Evolutionary conservation across 1,284 basidiomycete genomes (phyloP).

Genomic region (Puccinia polysora): DNA sequence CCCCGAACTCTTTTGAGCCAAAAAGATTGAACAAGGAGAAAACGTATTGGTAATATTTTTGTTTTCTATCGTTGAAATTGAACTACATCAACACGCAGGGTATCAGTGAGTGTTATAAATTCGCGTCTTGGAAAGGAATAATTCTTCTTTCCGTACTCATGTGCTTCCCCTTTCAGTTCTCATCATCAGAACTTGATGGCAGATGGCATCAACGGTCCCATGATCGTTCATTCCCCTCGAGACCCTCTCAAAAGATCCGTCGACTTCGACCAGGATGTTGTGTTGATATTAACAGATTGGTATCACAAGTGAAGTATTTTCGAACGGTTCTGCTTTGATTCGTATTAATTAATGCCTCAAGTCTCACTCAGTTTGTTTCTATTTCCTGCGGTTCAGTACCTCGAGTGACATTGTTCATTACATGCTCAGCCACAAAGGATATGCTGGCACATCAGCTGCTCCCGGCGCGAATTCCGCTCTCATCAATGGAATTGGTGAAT

Average conservation of each 20-base stretch:
- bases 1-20: not conserved
- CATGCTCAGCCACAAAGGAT: constrained; percentile 45
- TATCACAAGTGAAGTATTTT: constrained; percentile 51
- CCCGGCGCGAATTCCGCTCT: constrained; percentile 56
- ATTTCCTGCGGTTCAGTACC: constrained; percentile 42
- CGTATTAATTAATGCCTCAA: too few species aligned
- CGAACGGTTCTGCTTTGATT: not conserved
- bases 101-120: constrained; percentile 22
- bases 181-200: constrained; percentile 37
- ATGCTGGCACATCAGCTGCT: constrained; percentile 50
- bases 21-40: not conserved
- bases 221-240: constrained; percentile 51
- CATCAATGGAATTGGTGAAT: constrained; percentile 57
- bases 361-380: too few species aligned
- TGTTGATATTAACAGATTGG: constrained; percentile 56
- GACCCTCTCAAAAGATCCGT: constrained; percentile 50
- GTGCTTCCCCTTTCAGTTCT: constrained; percentile 5
- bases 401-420: constrained; percentile 28
- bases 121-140: too few species aligned
- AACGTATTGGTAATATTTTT: too few species aligned
- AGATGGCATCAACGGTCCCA: constrained; percentile 41
- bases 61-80: not conserved
- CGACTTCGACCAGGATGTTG: constrained; percentile 50
- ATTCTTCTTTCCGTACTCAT: not conserved
- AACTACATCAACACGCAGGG: constrained; percentile 1